Percentiles rank a stretch among this genome's conserved stretches.
Evolutionary conservation across 1,284 basidiomycete genomes (phyloP).

Genomic region (Tilletia walkeri): DNA sequence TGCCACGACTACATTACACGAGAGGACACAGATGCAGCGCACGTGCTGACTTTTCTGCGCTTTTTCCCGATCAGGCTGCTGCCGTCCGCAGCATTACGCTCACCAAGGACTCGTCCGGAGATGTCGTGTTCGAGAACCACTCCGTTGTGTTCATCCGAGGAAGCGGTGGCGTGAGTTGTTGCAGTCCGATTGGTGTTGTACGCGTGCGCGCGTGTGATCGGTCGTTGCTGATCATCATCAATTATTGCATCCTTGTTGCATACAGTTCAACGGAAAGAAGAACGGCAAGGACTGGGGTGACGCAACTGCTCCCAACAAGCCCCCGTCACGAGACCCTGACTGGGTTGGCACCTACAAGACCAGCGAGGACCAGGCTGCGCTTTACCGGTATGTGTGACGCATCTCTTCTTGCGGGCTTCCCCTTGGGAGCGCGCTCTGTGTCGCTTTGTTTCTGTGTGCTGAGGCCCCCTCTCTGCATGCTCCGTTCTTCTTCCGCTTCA

Average conservation of each 20-base stretch:
- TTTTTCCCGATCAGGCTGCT: slow-evolving; percentile 70
- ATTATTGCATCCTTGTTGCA: neutral
- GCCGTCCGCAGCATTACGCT: slow-evolving; percentile 76
- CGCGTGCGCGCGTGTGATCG: no score
- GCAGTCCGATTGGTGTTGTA: neutral
- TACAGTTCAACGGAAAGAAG: slow-evolving; percentile 80
- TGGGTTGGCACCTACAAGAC: slow-evolving; percentile 51
- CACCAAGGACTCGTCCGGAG: slow-evolving; percentile 66
- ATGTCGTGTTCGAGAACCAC: slow-evolving; percentile 87
- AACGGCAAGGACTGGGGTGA: slow-evolving; percentile 81
- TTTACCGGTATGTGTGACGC: slow-evolving; percentile 59
- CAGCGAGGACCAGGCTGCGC: slow-evolving; percentile 65
- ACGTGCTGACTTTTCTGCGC: slow-evolving; percentile 66
- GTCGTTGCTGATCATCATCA: no score
- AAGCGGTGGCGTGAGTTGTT: slow-evolving; percentile 67
- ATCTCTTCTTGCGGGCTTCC: neutral
- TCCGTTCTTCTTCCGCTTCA: neutral
- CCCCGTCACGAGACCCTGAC: slow-evolving; percentile 62
- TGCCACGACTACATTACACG: no score
- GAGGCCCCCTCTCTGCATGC: no score
- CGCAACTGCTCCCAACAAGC: slow-evolving; percentile 77
- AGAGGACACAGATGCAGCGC: neutral
- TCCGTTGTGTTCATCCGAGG: slow-evolving; percentile 90
- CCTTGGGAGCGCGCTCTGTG: no score
- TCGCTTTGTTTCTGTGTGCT: no score